Evolutionary conservation across 1,139 yeast genomes (phyloP).

Genomic region (Taphrina sp.): DNA sequence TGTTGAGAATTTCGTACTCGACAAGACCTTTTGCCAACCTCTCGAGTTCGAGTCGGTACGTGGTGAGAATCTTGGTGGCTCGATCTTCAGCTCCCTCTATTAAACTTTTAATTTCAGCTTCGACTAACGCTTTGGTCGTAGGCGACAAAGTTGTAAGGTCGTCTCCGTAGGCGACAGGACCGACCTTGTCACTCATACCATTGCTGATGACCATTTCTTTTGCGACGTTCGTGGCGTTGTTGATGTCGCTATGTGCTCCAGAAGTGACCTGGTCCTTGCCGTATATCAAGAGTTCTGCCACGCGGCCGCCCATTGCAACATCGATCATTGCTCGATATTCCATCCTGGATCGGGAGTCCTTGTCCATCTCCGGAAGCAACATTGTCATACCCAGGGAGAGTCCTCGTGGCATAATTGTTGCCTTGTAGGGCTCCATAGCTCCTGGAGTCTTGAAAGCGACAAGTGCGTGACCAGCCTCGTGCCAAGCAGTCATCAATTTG

Average conservation of each 20-base stretch:
- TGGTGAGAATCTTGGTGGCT: constrained; percentile 65
- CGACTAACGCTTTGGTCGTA: constrained; percentile 81
- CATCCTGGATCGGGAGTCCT: constrained; percentile 83
- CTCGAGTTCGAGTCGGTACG: constrained; percentile 67
- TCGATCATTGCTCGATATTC: constrained; percentile 91
- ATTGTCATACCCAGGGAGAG: constrained; percentile 94
- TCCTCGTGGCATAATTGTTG: constrained; percentile 95
- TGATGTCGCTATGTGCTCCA: constrained; percentile 55
- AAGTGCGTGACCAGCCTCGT: constrained; percentile 98
- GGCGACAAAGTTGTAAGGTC: constrained; percentile 49
- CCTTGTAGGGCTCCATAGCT: constrained; percentile 95
- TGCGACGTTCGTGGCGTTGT: constrained; percentile 87
- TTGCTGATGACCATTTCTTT: constrained; percentile 95
- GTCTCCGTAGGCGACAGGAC: constrained; percentile 69
- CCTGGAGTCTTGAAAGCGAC: constrained; percentile 94
- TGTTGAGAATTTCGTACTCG: constrained; percentile 91
- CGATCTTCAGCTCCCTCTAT: constrained; percentile 75
- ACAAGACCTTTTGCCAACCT: constrained; percentile 89
- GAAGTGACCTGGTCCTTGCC: constrained; percentile 91
- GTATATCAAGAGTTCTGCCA: constrained; percentile 89
- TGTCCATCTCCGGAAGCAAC: constrained; percentile 98
- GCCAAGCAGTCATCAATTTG: constrained; percentile 90
- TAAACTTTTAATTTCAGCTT: constrained; percentile 78
- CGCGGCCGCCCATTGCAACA: constrained; percentile 98
- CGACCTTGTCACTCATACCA: constrained; percentile 93